Conservation (phyloP, 2,329 filamentous ascomycete genomes). For the Sporothrix dimorphospora region DNA sequence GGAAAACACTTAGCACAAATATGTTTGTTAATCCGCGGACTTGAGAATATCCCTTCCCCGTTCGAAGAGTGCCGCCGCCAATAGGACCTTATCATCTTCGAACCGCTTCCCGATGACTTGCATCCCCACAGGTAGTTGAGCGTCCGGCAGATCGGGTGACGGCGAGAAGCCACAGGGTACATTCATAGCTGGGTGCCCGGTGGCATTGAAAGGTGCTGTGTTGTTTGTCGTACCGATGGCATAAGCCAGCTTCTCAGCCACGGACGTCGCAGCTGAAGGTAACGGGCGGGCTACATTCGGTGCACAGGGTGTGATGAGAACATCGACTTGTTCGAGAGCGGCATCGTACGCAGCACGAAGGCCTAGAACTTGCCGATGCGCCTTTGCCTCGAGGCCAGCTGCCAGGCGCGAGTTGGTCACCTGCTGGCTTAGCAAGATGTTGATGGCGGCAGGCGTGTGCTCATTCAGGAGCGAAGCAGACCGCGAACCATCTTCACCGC, state of each 20-base stretch:
- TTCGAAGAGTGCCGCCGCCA: conserved; percentile 40
- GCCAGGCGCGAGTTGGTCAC: conserved; percentile 35
- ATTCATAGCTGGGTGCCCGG: conserved; percentile 53
- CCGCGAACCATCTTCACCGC: conserved; percentile 35
- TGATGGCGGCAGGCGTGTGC: conserved; percentile 50
- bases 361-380: conserved; percentile 50
- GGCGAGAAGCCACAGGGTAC: conserved; percentile 47
- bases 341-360: conserved; percentile 54
- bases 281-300: conserved; percentile 50
- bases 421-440: conserved; percentile 47
- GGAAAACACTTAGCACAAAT: background rate
- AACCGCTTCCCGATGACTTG: conserved; percentile 40
- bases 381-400: conserved; percentile 46
- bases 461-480: conserved; percentile 48
- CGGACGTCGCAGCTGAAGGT: conserved; percentile 48
- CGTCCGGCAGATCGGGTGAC: conserved; percentile 32
- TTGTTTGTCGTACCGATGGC: conserved; percentile 51
- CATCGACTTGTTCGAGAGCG: conserved; percentile 41
- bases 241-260: conserved; percentile 39
- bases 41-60: conserved; percentile 26
- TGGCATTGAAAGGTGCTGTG: conserved; percentile 53
- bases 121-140: conserved; percentile 40
- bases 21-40: background rate
- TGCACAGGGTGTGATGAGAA: conserved; percentile 54
- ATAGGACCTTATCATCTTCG: conserved; percentile 38